Evolutionary conservation across 768 basidiomycete species (phyloP).

Genomic region (Boletus speciosus): DNA sequence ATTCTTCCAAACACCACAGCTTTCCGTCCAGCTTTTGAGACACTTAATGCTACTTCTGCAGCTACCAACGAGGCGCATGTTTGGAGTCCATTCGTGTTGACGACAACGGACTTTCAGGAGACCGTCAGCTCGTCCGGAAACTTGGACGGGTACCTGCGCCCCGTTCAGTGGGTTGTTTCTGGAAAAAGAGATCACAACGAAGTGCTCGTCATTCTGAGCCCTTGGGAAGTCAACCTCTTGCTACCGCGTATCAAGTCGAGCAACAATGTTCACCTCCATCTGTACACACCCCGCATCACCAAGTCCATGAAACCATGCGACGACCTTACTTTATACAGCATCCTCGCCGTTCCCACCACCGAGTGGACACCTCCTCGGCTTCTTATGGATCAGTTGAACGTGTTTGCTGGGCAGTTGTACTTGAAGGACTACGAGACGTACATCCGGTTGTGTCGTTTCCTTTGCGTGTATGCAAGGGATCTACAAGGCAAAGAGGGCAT

Average conservation of each 20-base stretch:
- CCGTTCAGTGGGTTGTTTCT: conserved; percentile 28
- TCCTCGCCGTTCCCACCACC: conserved; percentile 2
- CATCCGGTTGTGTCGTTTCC: too few relatives aligned
- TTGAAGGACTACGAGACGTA: too few relatives aligned
- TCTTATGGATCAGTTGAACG: not conserved
- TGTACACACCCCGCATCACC: conserved; percentile 40
- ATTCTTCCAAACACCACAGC: conserved; percentile 12
- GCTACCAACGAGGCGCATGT: conserved; percentile 15
- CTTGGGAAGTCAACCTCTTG: conserved; percentile 38
- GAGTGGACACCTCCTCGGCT: not conserved
- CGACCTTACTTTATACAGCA: conserved; percentile 16
- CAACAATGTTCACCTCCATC: conserved; percentile 36
- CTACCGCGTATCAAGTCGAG: conserved; percentile 35
- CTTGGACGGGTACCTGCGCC: conserved; percentile 21
- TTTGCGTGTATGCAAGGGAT: conserved; percentile 11
- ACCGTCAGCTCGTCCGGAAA: conserved; percentile 6
- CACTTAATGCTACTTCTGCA: conserved; percentile 8
- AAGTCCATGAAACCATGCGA: conserved; percentile 37
- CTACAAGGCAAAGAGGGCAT: conserved; percentile 2
- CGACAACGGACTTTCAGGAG: conserved; percentile 16
- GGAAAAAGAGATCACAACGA: not conserved
- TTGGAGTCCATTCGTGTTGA: conserved; percentile 19
- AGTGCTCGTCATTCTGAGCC: conserved; percentile 33
- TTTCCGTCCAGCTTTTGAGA: conserved; percentile 19
- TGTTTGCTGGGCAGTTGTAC: too few relatives aligned